These are phyloP conservation scores for Cordyceps cateniannulata DNA, from an alignment of 2,329 filamentous ascomycete species.

Conservation along the genomic window DNA sequence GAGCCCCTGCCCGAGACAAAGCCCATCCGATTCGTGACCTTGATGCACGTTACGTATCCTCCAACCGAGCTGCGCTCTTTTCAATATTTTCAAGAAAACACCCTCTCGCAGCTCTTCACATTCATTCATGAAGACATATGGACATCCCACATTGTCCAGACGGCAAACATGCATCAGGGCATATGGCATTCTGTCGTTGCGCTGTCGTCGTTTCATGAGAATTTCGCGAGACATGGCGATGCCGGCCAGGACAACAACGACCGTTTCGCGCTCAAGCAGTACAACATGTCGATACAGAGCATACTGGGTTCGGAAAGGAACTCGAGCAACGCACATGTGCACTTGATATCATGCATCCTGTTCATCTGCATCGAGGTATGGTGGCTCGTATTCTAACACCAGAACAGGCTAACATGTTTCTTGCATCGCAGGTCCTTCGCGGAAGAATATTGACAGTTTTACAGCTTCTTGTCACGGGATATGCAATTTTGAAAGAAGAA, in stretches of 20 bases:
- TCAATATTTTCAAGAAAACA: conserved; percentile 10
- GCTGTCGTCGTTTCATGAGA: conserved; percentile 8
- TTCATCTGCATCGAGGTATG: conserved; percentile 13
- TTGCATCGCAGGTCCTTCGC: neutral
- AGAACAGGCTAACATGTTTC: neutral
- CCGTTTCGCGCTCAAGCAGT: conserved; percentile 10
- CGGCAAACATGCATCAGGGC: neutral
- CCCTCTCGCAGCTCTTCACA: conserved; percentile 4
- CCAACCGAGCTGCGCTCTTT: conserved; percentile 9
- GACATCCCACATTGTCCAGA: conserved; percentile 3
- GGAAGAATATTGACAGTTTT: neutral
- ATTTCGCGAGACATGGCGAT: neutral
- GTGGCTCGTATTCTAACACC: neutral
- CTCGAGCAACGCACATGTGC: conserved; percentile 4
- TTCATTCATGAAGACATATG: conserved; percentile 10
- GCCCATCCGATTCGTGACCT: conserved; percentile 5
- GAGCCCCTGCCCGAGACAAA: conserved; percentile 1
- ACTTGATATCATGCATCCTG: conserved; percentile 11
- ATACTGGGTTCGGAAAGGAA: conserved; percentile 1
- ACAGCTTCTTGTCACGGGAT: conserved; percentile 1
- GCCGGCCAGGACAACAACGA: neutral
- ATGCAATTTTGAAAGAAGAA: conserved; percentile 4
- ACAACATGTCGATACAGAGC: conserved; percentile 10
- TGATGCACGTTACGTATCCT: neutral
- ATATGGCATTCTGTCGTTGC: conserved; percentile 11